Conservation (phyloP, 352 stramenopile genomes). For the Phytophthora hybrid region DNA sequence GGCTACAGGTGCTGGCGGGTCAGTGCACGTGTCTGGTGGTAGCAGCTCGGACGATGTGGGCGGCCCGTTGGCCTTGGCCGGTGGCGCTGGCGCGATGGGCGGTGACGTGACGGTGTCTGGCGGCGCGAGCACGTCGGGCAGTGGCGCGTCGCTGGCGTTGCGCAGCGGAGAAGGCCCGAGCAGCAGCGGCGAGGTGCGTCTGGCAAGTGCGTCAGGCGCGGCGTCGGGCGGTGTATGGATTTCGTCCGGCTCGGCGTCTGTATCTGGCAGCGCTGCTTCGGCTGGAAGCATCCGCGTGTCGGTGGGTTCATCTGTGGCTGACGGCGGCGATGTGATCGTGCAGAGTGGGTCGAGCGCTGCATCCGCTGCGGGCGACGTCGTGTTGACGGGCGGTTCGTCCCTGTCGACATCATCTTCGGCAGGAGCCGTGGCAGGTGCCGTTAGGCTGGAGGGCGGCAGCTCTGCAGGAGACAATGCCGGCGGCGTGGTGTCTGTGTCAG, state of each 20-base stretch:
- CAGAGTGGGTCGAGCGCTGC: constrained; percentile 7
- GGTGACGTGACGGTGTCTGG: constrained; percentile 26
- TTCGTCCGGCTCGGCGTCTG: constrained; percentile 23
- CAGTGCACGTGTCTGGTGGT: not conserved
- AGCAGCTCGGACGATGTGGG: not conserved
- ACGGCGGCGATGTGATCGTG: constrained; percentile 26
- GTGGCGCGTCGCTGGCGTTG: constrained; percentile 25
- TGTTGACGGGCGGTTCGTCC: constrained; percentile 28
- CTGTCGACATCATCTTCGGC: constrained; percentile 5
- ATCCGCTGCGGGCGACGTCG: constrained; percentile 22
- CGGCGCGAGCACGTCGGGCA: constrained; percentile 21
- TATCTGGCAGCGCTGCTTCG: constrained; percentile 3
- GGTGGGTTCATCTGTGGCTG: constrained; percentile 23
- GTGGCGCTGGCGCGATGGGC: constrained; percentile 24
- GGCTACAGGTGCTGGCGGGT: constrained; percentile 12
- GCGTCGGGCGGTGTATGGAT: constrained; percentile 28
- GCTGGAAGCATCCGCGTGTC: constrained; percentile 22
- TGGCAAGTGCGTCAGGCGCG: constrained; percentile 26
- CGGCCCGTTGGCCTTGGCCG: constrained; percentile 21
- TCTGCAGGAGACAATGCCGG: too few species aligned
- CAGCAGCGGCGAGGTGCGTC: constrained; percentile 26
- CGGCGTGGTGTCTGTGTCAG: too few species aligned
- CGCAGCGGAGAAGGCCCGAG: constrained; percentile 28
- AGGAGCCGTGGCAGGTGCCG: too few species aligned
- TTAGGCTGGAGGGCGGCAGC: too few species aligned